Conservation (phyloP, 306 rosid species). For the Notholithocarpus densiflorus region DNA sequence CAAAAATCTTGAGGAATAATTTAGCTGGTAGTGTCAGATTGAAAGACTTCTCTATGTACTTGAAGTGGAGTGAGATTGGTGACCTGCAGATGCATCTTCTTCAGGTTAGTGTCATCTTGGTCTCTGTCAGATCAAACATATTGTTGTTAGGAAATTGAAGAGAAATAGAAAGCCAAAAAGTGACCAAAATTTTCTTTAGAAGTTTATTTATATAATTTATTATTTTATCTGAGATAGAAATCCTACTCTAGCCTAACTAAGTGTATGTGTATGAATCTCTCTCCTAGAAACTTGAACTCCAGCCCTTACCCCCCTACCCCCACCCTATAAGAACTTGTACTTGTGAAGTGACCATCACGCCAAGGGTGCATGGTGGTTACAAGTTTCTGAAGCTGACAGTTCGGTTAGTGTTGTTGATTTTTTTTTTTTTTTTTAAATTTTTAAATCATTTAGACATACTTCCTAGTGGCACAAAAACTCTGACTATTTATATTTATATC, state of each 20-base stretch:
- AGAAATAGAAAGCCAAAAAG: not conserved
- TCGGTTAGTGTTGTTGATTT: too few relatives aligned
- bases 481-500: not conserved
- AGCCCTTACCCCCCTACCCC: too few relatives aligned
- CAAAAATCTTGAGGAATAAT: slow-evolving; percentile 41
- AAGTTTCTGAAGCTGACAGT: not conserved
- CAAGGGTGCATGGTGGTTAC: too few relatives aligned
- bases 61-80: slow-evolving; percentile 95
- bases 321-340: too few relatives aligned
- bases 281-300: too few relatives aligned
- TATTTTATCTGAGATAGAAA: too few relatives aligned
- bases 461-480: not conserved
- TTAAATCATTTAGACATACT: not conserved
- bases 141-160: not conserved
- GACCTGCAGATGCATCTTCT: slow-evolving; percentile 49
- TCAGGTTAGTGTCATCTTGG: slow-evolving; percentile 39
- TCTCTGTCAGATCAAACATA: not conserved
- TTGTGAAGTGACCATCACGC: too few relatives aligned
- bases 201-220: not conserved
- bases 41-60: slow-evolving; percentile 39
- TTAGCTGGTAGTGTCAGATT: slow-evolving; percentile 50
- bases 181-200: not conserved
- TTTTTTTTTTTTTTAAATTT: not conserved
- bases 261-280: too few relatives aligned
- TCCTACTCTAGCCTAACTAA: too few relatives aligned